Conservation (phyloP, 305 asterid genomes). For the Solanum chacoense region DNA sequence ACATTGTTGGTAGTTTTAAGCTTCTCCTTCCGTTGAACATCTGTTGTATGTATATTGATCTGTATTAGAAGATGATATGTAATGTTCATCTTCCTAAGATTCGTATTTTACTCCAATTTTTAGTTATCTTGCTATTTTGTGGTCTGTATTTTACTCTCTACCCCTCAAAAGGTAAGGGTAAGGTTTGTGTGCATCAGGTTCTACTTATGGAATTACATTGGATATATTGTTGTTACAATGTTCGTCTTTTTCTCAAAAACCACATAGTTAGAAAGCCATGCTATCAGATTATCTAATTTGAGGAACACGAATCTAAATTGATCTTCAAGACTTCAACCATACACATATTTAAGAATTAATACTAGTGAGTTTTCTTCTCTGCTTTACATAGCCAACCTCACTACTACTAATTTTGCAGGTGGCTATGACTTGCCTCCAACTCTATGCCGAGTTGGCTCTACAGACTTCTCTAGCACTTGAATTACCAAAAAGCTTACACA, state of each 20-base stretch:
- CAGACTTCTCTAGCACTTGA: conserved; percentile 79
- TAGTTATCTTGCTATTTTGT: too few species aligned
- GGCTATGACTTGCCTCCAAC: conserved; percentile 76
- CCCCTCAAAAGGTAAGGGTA: not conserved
- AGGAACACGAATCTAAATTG: too few species aligned
- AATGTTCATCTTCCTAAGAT: not conserved
- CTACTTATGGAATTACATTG: not conserved
- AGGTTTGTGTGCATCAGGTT: not conserved
- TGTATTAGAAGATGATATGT: not conserved
- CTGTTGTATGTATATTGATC: not conserved
- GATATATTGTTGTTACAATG: not conserved
- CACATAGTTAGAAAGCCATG: too few species aligned
- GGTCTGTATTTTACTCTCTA: not conserved
- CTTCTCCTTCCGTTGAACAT: not conserved
- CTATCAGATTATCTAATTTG: too few species aligned
- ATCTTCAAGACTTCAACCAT: too few species aligned
- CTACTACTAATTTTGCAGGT: conserved; percentile 36
- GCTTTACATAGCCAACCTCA: not conserved
- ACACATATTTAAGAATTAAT: too few species aligned
- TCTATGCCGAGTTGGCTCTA: conserved; percentile 77
- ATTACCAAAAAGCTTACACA: conserved; percentile 18
- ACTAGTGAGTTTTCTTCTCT: not conserved
- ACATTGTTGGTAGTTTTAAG: not conserved
- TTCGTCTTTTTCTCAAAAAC: too few species aligned
- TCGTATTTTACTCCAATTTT: not conserved